Conservation (phyloP, 352 stramenopile species). For the Phytophthora megakarya region DNA sequence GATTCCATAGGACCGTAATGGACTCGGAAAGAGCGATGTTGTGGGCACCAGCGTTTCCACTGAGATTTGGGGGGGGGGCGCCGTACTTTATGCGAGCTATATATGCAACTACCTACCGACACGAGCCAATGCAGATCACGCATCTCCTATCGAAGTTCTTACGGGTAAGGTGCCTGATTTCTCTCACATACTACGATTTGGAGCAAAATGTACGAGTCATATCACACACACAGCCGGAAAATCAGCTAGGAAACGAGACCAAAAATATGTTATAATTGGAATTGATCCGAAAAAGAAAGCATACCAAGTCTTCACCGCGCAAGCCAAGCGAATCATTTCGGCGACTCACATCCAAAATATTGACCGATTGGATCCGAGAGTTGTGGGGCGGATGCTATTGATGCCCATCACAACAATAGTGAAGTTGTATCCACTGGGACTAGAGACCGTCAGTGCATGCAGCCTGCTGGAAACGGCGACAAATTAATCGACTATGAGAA, state of each 20-base stretch:
- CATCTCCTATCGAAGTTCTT: constrained; percentile 2
- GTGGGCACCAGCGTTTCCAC: constrained; percentile 8
- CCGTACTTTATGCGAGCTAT: constrained; percentile 3
- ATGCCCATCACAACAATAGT: neutral
- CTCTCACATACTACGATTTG: constrained; percentile 8
- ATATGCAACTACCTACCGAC: constrained; percentile 8
- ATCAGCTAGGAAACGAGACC: constrained; percentile 3
- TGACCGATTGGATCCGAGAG: neutral
- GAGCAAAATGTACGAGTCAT: constrained; percentile 9
- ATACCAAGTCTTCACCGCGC: neutral
- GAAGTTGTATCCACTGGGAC: neutral
- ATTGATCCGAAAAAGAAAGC: constrained; percentile 1
- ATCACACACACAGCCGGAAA: neutral
- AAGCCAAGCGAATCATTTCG: neutral
- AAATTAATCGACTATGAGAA: neutral
- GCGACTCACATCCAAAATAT: neutral
- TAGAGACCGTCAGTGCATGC: neutral
- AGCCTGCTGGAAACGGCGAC: neutral
- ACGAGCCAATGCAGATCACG: constrained; percentile 9
- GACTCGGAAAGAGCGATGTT: constrained; percentile 17
- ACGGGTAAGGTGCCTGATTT: neutral
- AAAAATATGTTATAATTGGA: constrained; percentile 3
- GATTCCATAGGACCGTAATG: constrained; percentile 12
- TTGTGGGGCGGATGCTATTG: neutral
- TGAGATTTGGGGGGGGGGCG: constrained; percentile 12